phyloP scores from a whole-genome alignment of 768 basidiomycete genomes.

The Suillus cothurnatus region DNA sequence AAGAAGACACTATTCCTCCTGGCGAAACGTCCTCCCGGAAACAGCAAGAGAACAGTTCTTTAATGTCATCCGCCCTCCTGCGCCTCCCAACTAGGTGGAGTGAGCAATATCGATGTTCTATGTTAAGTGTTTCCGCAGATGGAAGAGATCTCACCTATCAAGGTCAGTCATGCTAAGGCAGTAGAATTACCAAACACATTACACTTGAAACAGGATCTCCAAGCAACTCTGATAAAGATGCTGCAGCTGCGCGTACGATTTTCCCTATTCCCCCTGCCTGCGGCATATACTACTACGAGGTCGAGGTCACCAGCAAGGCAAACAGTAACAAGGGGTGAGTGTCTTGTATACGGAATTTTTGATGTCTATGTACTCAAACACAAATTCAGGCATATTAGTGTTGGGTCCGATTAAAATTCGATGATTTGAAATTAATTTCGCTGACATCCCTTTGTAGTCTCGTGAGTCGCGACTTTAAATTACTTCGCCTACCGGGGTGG shows the following conservation, averaged over 20 bases:
- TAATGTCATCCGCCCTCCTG: constrained; percentile 43
- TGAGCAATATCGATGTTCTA: constrained; percentile 60
- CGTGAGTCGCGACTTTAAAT: constrained; percentile 61
- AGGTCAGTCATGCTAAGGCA: constrained; percentile 43
- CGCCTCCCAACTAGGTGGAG: constrained; percentile 80
- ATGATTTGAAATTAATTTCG: constrained; percentile 7
- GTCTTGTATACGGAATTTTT: neutral
- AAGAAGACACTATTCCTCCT: constrained; percentile 61
- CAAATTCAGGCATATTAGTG: constrained; percentile 66
- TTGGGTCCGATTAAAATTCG: constrained; percentile 56
- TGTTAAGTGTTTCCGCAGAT: constrained; percentile 64
- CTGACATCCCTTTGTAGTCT: constrained; percentile 49
- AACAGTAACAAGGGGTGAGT: constrained; percentile 80
- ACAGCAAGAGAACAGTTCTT: constrained; percentile 20
- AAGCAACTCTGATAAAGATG: constrained; percentile 72
- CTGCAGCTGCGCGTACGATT: constrained; percentile 79
- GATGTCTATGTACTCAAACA: constrained; percentile 20
- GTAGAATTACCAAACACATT: constrained; percentile 7
- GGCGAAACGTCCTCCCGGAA: constrained; percentile 37
- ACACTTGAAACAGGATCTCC: constrained; percentile 44
- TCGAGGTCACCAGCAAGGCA: constrained; percentile 78
- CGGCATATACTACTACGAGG: constrained; percentile 95
- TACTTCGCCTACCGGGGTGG: constrained; percentile 84
- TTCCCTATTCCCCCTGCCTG: constrained; percentile 80
- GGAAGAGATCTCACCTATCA: constrained; percentile 75